phyloP scores from a whole-genome alignment of 768 basidiomycete species.

The Mycena polygramma region DNA sequence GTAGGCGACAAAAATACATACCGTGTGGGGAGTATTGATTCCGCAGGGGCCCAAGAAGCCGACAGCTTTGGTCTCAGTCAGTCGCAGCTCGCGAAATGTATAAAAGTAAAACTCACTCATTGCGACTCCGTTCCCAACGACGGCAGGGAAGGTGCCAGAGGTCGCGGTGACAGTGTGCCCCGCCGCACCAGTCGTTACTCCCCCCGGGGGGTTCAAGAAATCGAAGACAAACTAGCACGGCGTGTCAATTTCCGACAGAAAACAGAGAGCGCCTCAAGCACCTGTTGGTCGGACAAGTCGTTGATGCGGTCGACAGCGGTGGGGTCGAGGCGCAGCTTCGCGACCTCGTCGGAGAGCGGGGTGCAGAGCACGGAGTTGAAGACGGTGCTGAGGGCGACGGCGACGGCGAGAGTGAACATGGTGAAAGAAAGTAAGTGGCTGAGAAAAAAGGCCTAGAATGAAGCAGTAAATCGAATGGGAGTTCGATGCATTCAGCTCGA shows the following conservation, averaged over 20 bases:
- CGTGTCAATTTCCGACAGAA: not conserved
- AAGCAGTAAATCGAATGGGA: not conserved
- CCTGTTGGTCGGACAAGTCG: slow-evolving; percentile 19
- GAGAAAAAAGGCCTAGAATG: not conserved
- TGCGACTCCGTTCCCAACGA: slow-evolving; percentile 37
- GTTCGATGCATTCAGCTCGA: slow-evolving; percentile 13
- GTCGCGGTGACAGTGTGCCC: slow-evolving; percentile 34
- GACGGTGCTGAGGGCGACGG: slow-evolving; percentile 26
- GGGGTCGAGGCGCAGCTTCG: slow-evolving; percentile 23
- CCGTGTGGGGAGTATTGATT: slow-evolving; percentile 36
- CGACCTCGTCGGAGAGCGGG: slow-evolving; percentile 13
- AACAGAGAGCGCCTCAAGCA: not conserved
- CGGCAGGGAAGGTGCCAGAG: slow-evolving; percentile 37
- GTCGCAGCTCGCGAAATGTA: not conserved
- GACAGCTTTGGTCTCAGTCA: slow-evolving; percentile 22
- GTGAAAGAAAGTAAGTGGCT: not conserved
- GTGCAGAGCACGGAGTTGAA: slow-evolving; percentile 12
- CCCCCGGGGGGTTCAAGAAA: slow-evolving; percentile 32
- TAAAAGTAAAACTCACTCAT: slow-evolving; percentile 29
- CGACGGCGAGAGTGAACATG: slow-evolving; percentile 23
- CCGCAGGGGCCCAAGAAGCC: slow-evolving; percentile 36
- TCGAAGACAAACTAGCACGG: slow-evolving; percentile 35
- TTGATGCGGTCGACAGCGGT: slow-evolving; percentile 28
- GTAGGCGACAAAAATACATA: not conserved
- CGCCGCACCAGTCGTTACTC: slow-evolving; percentile 17